A percentile compares a stretch with the other conserved stretches of the same genome.
Conservation (phyloP, 495 filamentous ascomycete species). For the Xylaria flabelliformis region DNA sequence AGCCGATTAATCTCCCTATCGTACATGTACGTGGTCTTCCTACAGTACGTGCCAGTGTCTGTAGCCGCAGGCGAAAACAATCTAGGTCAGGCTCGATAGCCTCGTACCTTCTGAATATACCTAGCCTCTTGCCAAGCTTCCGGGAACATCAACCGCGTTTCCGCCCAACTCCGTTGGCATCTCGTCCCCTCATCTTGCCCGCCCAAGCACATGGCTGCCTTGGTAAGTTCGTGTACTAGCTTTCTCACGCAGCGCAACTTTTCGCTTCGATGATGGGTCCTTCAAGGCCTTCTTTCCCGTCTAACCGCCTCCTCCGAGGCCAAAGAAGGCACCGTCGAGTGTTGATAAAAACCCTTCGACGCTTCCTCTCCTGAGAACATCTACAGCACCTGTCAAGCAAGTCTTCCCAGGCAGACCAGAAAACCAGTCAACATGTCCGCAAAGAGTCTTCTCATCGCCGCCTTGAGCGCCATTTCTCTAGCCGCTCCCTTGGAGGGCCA, state of each 20-base stretch:
- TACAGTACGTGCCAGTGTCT: not conserved
- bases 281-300: conserved; percentile 30
- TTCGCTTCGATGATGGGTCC: not conserved
- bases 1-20: conserved; percentile 8
- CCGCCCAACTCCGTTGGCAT: conserved; percentile 19
- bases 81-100: conserved; percentile 18
- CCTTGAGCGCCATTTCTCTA: conserved; percentile 42
- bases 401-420: conserved; percentile 11
- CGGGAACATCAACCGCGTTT: conserved; percentile 34
- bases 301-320: conserved; percentile 5
- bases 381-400: conserved; percentile 12
- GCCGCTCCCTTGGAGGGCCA: conserved; percentile 43
- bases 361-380: not conserved
- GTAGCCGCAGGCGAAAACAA: not conserved
- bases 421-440: conserved; percentile 32
- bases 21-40: not conserved
- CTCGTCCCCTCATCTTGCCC: not conserved
- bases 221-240: not conserved
- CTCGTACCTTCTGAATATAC: conserved; percentile 11
- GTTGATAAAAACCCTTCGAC: conserved; percentile 25
- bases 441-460: conserved; percentile 38
- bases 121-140: conserved; percentile 3
- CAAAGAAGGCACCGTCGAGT: not conserved
- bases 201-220: conserved; percentile 8
- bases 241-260: not conserved